phyloP scores from a whole-genome alignment of 2,329 filamentous ascomycete genomes.

The Drechmeria coniospora region DNA sequence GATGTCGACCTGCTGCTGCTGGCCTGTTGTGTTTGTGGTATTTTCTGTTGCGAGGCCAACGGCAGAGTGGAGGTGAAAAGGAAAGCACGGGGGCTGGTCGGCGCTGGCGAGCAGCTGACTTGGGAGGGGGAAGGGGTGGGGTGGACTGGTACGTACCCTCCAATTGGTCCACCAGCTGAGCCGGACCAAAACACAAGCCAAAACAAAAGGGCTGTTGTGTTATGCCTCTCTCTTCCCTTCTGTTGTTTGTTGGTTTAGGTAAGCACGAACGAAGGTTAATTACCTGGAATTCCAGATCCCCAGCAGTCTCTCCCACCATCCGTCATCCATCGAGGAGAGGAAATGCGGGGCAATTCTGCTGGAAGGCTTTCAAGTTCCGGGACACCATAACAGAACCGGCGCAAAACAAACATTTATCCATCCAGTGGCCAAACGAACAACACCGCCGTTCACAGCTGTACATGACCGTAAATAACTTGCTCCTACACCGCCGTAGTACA shows the following conservation, averaged over 20 bases:
- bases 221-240: too few species aligned
- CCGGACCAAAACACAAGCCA: slow-evolving; percentile 1
- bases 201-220: slow-evolving; percentile 2
- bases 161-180: slow-evolving; percentile 2
- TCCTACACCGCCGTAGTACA: too few species aligned
- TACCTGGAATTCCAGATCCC: slow-evolving; percentile 9
- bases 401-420: too few species aligned
- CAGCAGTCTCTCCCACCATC: neutral
- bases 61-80: slow-evolving; percentile 15
- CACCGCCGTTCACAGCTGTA: too few species aligned
- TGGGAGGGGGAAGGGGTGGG: too few species aligned
- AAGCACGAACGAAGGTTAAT: slow-evolving; percentile 10
- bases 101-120: slow-evolving; percentile 5
- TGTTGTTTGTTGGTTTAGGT: slow-evolving; percentile 10
- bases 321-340: neutral
- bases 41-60: slow-evolving; percentile 30
- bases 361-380: too few species aligned
- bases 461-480: too few species aligned
- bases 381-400: too few species aligned
- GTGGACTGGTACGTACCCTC: slow-evolving; percentile 7
- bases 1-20: slow-evolving; percentile 7
- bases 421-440: too few species aligned
- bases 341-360: neutral
- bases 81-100: slow-evolving; percentile 11
- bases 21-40: slow-evolving; percentile 23